Evolutionary conservation across 331 rosid species (phyloP).

Genomic region (Stylosanthes scabra): DNA sequence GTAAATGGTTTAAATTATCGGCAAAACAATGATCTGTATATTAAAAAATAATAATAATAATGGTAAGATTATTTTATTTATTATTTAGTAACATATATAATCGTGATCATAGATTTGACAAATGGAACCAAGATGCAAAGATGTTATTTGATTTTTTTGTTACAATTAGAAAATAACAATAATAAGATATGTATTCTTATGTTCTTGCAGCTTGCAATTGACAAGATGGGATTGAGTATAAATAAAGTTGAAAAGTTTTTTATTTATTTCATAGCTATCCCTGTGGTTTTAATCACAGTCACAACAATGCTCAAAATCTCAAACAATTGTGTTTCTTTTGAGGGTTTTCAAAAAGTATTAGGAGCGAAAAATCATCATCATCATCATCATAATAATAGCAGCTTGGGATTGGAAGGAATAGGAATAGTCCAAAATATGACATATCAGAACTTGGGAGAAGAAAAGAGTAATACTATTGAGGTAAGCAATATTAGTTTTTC

Average conservation of each 20-base stretch:
- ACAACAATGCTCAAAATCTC: slow-evolving; percentile 38
- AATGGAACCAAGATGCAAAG: too few species aligned
- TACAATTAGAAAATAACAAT: too few species aligned
- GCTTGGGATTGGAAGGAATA: background rate
- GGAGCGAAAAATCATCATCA: background rate
- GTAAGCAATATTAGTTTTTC: slow-evolving; percentile 12
- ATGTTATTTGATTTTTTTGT: too few species aligned
- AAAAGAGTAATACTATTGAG: background rate
- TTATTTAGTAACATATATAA: too few species aligned
- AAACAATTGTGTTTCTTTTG: slow-evolving; percentile 26
- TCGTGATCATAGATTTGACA: too few species aligned
- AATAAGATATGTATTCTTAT: too few species aligned
- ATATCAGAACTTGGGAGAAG: background rate
- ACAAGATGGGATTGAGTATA: slow-evolving; percentile 4
- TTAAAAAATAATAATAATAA: background rate
- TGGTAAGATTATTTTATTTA: too few species aligned
- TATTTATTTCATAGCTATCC: slow-evolving; percentile 38
- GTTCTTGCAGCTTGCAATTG: background rate
- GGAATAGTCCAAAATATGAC: background rate
- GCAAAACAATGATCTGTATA: background rate
- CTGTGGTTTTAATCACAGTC: slow-evolving; percentile 37
- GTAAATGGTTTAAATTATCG: background rate
- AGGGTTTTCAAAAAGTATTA: slow-evolving; percentile 28
- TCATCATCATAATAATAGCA: background rate
- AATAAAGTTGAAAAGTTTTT: slow-evolving; percentile 40